Evolutionary conservation across 176 grass and related monocot genomes (phyloP).

Genomic region (Zoysia japonica): DNA sequence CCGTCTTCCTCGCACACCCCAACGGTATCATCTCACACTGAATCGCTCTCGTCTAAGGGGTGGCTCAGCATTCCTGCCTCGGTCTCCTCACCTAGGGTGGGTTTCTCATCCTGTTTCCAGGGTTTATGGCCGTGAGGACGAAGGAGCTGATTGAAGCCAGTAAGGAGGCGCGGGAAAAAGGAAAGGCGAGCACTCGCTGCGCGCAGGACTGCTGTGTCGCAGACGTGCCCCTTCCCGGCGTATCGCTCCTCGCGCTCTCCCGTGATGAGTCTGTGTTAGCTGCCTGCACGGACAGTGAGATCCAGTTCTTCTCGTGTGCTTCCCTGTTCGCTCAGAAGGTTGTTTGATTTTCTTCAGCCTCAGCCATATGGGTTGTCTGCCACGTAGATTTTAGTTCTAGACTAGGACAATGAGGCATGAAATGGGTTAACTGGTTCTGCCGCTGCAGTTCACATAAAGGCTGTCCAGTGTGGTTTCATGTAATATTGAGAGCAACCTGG

Average conservation of each 20-base stretch:
- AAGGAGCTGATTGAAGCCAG: constrained; percentile 67
- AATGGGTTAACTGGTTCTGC: background rate
- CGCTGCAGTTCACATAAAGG: background rate
- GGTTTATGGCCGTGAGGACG: constrained; percentile 78
- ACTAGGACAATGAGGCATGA: background rate
- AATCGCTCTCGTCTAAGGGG: background rate
- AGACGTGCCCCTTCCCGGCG: constrained; percentile 62
- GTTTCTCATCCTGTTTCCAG: constrained; percentile 45
- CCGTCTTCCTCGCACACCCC: constrained; percentile 74
- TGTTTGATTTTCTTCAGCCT: background rate
- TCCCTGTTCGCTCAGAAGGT: constrained; percentile 71
- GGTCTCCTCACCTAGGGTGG: constrained; percentile 25
- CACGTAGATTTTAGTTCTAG: background rate
- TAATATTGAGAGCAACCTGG: constrained; percentile 8
- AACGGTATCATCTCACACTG: constrained; percentile 40
- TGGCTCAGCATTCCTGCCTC: background rate
- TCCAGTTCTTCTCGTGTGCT: constrained; percentile 75
- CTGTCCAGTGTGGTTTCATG: background rate
- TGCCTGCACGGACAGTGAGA: constrained; percentile 49
- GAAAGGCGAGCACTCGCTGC: constrained; percentile 65
- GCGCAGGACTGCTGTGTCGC: constrained; percentile 60
- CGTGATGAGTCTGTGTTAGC: constrained; percentile 67
- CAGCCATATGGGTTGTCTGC: background rate
- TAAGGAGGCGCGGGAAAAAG: constrained; percentile 73
- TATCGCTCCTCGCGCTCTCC: constrained; percentile 71